Conservation (phyloP, 495 filamentous ascomycete species). For the Mytilinidion resinicola region DNA sequence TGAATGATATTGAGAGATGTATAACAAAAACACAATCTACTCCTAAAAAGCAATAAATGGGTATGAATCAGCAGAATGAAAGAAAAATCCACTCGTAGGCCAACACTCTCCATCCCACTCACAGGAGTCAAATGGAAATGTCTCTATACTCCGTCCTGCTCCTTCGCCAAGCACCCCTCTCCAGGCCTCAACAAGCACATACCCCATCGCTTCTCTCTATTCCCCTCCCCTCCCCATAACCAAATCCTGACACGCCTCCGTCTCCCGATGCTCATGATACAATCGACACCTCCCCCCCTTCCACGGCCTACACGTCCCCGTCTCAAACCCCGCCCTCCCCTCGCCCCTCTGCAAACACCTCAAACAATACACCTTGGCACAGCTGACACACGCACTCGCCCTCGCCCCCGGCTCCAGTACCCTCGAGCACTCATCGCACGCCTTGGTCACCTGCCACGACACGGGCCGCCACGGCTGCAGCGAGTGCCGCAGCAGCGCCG, state of each 20-base stretch:
- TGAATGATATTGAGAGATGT: too few species aligned
- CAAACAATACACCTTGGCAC: constrained; percentile 31
- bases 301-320: constrained; percentile 37
- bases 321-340: constrained; percentile 19
- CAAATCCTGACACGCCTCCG: constrained; percentile 25
- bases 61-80: too few species aligned
- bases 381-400: constrained; percentile 27
- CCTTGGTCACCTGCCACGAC: constrained; percentile 16
- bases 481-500: constrained; percentile 30
- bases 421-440: constrained; percentile 33
- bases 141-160: too few species aligned
- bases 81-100: too few species aligned
- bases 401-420: constrained; percentile 26
- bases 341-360: constrained; percentile 26
- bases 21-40: too few species aligned
- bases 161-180: too few species aligned
- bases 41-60: too few species aligned
- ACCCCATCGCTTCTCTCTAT: neutral
- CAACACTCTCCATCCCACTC: too few species aligned
- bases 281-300: constrained; percentile 29
- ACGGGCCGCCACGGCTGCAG: constrained; percentile 26
- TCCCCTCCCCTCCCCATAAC: constrained; percentile 9
- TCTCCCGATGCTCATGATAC: constrained; percentile 41
- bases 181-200: too few species aligned
- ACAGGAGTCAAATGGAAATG: too few species aligned